Percentiles rank a stretch among this genome's conserved stretches.
phyloP scores from a whole-genome alignment of 192 early-diverging fungal species.

The Coemansia sp. region DNA sequence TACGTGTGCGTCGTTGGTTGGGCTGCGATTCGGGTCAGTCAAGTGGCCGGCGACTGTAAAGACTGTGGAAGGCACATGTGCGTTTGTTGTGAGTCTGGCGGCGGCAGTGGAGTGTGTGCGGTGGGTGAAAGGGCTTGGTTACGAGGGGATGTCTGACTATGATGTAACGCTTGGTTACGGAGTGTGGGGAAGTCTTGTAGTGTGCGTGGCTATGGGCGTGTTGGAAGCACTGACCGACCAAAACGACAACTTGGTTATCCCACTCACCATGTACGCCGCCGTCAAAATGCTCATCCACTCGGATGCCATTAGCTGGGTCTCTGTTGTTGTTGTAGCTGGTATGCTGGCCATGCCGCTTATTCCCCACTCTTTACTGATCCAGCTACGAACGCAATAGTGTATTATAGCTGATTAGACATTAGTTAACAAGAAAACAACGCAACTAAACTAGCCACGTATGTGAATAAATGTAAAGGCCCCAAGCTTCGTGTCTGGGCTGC shows the following conservation, averaged over 20 bases:
- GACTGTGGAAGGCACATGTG: conserved; percentile 66
- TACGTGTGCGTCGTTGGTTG: conserved; percentile 72
- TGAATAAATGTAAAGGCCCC: too few relatives aligned
- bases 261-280: conserved; percentile 67
- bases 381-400: too few relatives aligned
- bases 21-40: conserved; percentile 62
- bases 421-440: not conserved
- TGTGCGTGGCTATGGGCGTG: conserved; percentile 54
- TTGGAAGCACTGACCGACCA: conserved; percentile 87
- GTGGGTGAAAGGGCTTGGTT: too few relatives aligned
- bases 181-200: conserved; percentile 1
- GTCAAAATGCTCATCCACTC: not conserved
- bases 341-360: not conserved
- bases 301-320: not conserved
- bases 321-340: not conserved
- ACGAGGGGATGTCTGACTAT: conserved; percentile 8
- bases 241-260: conserved; percentile 94
- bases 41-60: not conserved
- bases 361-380: not conserved
- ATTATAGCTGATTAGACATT: not conserved
- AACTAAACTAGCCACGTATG: too few relatives aligned
- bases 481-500: too few relatives aligned
- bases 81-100: conserved; percentile 72
- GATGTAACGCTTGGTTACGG: not conserved
- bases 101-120: conserved; percentile 7